Base-by-base conservation (phyloP, 2,329 filamentous ascomycete genomes). In the Trichoderma breve region DNA sequence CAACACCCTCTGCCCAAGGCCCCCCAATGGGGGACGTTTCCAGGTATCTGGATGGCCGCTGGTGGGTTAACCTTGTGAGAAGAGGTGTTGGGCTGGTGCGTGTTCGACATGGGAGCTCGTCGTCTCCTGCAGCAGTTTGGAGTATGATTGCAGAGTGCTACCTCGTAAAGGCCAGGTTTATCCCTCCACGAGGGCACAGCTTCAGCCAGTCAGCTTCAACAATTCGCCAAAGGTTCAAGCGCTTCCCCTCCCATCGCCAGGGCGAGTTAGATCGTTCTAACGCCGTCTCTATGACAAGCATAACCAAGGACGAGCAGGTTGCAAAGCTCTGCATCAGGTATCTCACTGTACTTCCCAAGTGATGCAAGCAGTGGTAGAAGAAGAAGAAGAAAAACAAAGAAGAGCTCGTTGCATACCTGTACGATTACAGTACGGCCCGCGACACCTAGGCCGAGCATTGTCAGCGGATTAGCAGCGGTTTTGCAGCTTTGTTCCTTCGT, bases 21-120 rank as follows among this genome's bases (percentile, higher is more conserved):
- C 53, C 47, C 57, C 78, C 77, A 79, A 78, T 78, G 70, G 74
- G 78, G 75, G 74, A 72, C 66, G 78, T 75, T 78, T 74, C 77
- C 77, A 78, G 73, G 72, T 75, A 71, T 77, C 74, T 77, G 77
- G 74, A 73, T 73, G 70, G 73, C 72, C 74, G 72, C 75, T 77
- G 75, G 76, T 74, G 60, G 68, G 70, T 70, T 71, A 72, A 65
- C 71, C 74, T 76, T 73, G 75, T 75, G 77, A 79, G 76, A 76
- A 76, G 74, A 79, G 78, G 74, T 76, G 75, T 78, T 76, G 73
- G 71, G 12, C 74, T 75, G 77, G 77, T 76, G 71, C 70, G 61
- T 74, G 51, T 71, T 68, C 30, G 36, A 62, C 28, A 66, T 43
- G 68, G 58, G 43, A 64, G 68, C 60, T 70, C 58, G 32, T 26